phyloP scores from a whole-genome alignment of 768 basidiomycete species.

The Tricholoma hemisulphureum region DNA sequence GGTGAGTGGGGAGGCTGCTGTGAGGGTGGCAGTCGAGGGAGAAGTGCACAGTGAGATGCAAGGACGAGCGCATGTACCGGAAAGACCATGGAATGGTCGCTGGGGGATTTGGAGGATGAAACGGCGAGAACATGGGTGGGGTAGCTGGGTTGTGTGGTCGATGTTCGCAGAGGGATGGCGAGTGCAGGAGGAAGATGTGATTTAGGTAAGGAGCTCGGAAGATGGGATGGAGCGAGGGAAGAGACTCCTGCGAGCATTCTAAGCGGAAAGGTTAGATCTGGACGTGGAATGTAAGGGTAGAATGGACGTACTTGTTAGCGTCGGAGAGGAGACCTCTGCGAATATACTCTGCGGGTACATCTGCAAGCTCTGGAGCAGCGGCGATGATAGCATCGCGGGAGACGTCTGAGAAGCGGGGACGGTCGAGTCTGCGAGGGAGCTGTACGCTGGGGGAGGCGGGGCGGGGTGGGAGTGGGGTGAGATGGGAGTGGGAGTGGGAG shows the following conservation, averaged over 20 bases:
- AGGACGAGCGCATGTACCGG: conserved; percentile 64
- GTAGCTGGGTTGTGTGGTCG: conserved; percentile 32
- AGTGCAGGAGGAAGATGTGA: conserved; percentile 63
- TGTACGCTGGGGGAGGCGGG: conserved; percentile 43
- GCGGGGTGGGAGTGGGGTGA: conserved; percentile 18
- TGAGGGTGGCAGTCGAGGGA: conserved; percentile 49
- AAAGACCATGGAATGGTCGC: conserved; percentile 49
- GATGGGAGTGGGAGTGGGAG: no score
- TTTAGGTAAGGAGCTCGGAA: conserved; percentile 65
- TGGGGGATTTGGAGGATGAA: conserved; percentile 43
- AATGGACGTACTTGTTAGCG: conserved; percentile 39
- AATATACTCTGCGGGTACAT: conserved; percentile 68
- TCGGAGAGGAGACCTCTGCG: conserved; percentile 54
- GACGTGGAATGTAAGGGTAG: conserved; percentile 14
- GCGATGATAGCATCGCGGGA: conserved; percentile 57
- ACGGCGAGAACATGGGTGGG: conserved; percentile 61
- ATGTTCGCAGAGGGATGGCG: conserved; percentile 40
- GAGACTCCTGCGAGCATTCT: conserved; percentile 58
- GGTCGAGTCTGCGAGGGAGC: conserved; percentile 68
- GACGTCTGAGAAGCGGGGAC: conserved; percentile 59
- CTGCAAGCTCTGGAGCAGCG: conserved; percentile 64
- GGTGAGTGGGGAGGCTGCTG: conserved; percentile 25
- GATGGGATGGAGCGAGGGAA: conserved; percentile 48
- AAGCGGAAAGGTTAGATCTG: conserved; percentile 10
- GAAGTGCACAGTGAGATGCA: conserved; percentile 56